Percentiles rank a stretch among this genome's conserved stretches.
Evolutionary conservation across 2,329 filamentous ascomycete species (phyloP).

Genomic region (Ophiobolus disseminans): DNA sequence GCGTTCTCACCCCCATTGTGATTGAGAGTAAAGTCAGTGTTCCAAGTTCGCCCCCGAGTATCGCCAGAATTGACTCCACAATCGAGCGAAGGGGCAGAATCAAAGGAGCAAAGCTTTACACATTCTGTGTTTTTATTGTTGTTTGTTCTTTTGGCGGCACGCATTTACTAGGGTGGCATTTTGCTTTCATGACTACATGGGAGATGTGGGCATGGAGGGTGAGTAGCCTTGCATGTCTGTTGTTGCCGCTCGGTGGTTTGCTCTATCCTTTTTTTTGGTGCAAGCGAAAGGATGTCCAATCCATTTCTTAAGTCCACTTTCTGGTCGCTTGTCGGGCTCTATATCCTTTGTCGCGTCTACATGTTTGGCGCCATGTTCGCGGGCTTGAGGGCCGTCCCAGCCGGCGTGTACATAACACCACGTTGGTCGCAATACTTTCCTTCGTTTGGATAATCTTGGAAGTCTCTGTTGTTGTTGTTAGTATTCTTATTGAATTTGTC

Average conservation of each 20-base stretch:
- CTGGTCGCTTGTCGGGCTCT: conserved; percentile 4
- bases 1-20: conserved; percentile 11
- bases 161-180: too few relatives aligned
- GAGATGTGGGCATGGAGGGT: too few relatives aligned
- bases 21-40: background rate
- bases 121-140: too few relatives aligned
- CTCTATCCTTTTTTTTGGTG: background rate
- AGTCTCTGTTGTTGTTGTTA: too few relatives aligned
- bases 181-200: too few relatives aligned
- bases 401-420: conserved; percentile 12
- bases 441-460: conserved; percentile 11
- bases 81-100: too few relatives aligned
- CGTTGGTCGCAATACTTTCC: conserved; percentile 20
- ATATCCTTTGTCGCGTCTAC: conserved; percentile 5
- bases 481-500: too few relatives aligned
- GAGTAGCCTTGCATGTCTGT: too few relatives aligned
- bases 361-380: conserved; percentile 18
- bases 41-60: background rate
- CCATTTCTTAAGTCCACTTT: background rate
- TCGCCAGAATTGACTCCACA: too few relatives aligned
- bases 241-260: too few relatives aligned
- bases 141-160: too few relatives aligned
- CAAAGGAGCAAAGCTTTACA: too few relatives aligned
- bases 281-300: background rate
- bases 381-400: conserved; percentile 9